These are phyloP conservation scores for Ganoderma meredithae DNA, from an alignment of 1,284 basidiomycete species.

Conservation along the genomic window DNA sequence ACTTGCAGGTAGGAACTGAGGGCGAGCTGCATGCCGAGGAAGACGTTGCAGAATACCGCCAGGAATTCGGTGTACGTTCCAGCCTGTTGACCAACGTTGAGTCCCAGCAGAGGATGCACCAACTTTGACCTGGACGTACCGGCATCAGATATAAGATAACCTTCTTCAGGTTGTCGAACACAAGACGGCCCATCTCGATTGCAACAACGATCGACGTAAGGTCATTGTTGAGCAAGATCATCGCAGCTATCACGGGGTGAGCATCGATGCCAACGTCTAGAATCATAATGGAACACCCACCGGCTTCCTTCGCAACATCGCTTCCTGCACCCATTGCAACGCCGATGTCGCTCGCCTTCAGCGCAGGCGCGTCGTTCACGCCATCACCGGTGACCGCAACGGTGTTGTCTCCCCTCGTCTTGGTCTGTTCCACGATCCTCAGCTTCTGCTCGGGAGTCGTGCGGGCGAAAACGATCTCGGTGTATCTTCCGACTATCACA, in stretches of 20 bases:
- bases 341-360: conserved; percentile 64
- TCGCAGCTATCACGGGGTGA: conserved; percentile 44
- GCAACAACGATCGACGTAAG: conserved; percentile 58
- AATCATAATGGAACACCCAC: conserved; percentile 29
- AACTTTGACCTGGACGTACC: conserved; percentile 41
- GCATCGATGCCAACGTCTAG: background rate
- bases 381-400: conserved; percentile 72
- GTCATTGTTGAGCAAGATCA: conserved; percentile 56
- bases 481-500: conserved; percentile 52
- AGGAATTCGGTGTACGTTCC: conserved; percentile 70
- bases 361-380: conserved; percentile 73
- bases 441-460: conserved; percentile 81
- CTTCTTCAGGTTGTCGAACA: conserved; percentile 75
- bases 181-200: conserved; percentile 64
- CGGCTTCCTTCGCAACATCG: conserved; percentile 57
- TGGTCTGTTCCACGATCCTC: conserved; percentile 69
- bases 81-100: conserved; percentile 8
- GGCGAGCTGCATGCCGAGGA: conserved; percentile 52
- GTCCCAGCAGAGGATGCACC: background rate
- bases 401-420: conserved; percentile 54
- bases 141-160: conserved; percentile 55
- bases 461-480: conserved; percentile 77
- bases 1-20: conserved; percentile 54
- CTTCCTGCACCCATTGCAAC: conserved; percentile 61
- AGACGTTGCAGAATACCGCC: conserved; percentile 65